Percentiles rank a stretch among this genome's conserved stretches.
phyloP scores from a whole-genome alignment of 2,329 filamentous ascomycete genomes.

The Nigrospora osmanthi region DNA sequence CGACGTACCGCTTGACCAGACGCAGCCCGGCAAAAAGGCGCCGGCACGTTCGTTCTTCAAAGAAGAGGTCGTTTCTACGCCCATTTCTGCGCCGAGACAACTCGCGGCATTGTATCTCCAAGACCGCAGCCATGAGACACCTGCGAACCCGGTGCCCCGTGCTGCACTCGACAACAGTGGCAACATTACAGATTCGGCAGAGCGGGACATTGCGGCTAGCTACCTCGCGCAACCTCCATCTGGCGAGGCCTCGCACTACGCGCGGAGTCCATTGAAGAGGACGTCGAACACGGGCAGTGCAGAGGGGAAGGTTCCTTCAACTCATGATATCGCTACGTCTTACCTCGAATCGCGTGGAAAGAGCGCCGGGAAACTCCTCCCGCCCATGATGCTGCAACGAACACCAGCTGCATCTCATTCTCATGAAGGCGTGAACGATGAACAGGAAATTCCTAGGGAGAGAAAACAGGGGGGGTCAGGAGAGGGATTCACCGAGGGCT shows the following conservation, averaged over 20 bases:
- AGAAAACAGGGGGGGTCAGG: no score
- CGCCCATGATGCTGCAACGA: no score
- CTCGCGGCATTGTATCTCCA: constrained; percentile 10
- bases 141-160: neutral
- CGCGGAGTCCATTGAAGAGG: no score
- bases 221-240: neutral
- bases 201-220: constrained; percentile 1
- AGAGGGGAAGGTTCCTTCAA: no score
- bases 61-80: constrained; percentile 15
- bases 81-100: constrained; percentile 16
- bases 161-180: neutral
- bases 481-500: constrained; percentile 1
- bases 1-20: constrained; percentile 27
- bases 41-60: constrained; percentile 18
- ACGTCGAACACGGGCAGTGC: no score
- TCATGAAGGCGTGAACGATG: no score
- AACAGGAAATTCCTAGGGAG: no score
- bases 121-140: constrained; percentile 1
- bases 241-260: no score
- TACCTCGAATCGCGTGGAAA: no score
- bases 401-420: no score
- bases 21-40: constrained; percentile 25
- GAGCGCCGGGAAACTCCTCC: no score
- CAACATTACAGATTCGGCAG: neutral
- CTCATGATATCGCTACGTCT: no score